Conservation (phyloP, 352 stramenopile species). For the Globisporangium viniferum region DNA sequence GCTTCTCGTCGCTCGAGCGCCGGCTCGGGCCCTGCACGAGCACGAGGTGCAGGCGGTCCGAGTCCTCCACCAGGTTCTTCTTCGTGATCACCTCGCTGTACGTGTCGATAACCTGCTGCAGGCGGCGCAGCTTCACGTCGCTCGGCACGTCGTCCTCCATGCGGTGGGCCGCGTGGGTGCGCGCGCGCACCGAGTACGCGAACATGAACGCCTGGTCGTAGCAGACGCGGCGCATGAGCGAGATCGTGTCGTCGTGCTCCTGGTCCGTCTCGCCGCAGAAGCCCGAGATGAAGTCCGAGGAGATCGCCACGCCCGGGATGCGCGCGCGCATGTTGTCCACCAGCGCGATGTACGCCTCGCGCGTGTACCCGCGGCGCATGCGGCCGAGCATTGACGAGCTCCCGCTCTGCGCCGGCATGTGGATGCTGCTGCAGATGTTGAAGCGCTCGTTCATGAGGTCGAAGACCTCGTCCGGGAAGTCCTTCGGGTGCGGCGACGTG, state of each 20-base stretch:
- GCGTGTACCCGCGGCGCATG: constrained; percentile 96
- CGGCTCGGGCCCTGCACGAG: constrained; percentile 94
- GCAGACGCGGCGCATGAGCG: constrained; percentile 72
- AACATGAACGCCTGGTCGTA: constrained; percentile 99
- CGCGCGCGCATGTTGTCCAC: constrained; percentile 90
- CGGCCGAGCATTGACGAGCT: constrained; percentile 80
- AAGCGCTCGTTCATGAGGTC: constrained; percentile 84
- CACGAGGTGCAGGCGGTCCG: constrained; percentile 92
- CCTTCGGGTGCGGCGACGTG: constrained; percentile 98
- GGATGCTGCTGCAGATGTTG: constrained; percentile 98
- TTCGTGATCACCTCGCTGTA: constrained; percentile 90
- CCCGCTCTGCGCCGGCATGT: constrained; percentile 98
- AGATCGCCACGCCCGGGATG: constrained; percentile 85
- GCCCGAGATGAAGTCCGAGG: constrained; percentile 97
- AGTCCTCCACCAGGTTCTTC: constrained; percentile 91
- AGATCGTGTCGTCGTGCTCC: constrained; percentile 95
- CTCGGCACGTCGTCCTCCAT: constrained; percentile 95
- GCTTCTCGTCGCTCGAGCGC: constrained; percentile 64
- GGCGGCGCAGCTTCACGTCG: constrained; percentile 93
- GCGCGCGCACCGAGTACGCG: constrained; percentile 95
- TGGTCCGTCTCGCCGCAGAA: constrained; percentile 99
- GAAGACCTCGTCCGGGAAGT: constrained; percentile 96
- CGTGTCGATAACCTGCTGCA: constrained; percentile 96
- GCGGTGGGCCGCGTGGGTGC: constrained; percentile 93
- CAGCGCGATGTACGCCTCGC: constrained; percentile 96